These are phyloP conservation scores for Podosphaera fusca DNA, from an alignment of 2,329 filamentous ascomycete species.

Conservation along the genomic window DNA sequence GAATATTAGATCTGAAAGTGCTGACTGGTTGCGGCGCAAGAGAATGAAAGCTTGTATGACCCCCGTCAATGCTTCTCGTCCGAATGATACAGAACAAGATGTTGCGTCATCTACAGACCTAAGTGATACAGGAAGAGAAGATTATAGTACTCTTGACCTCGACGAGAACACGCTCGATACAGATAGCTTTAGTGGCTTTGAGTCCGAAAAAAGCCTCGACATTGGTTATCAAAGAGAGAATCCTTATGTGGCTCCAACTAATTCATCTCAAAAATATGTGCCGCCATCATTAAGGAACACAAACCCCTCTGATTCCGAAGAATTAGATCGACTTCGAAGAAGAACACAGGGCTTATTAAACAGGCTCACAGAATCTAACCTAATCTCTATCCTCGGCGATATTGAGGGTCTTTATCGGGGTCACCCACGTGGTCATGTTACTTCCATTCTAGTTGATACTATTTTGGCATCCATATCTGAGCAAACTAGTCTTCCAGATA, in stretches of 20 bases:
- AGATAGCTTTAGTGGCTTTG: slow-evolving; percentile 18
- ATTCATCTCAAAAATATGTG: slow-evolving; percentile 49
- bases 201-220: slow-evolving; percentile 17
- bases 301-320: slow-evolving; percentile 39
- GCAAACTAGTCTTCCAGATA: slow-evolving; percentile 56
- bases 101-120: background rate
- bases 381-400: slow-evolving; percentile 62
- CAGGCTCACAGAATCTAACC: slow-evolving; percentile 73
- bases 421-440: slow-evolving; percentile 73
- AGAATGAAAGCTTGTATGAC: slow-evolving; percentile 22
- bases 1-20: slow-evolving; percentile 32
- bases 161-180: slow-evolving; percentile 18
- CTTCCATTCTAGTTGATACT: slow-evolving; percentile 53
- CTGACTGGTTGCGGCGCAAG: slow-evolving; percentile 37
- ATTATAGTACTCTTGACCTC: slow-evolving; percentile 7
- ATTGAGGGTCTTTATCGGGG: slow-evolving; percentile 65
- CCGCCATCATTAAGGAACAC: slow-evolving; percentile 60
- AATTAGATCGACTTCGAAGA: slow-evolving; percentile 44
- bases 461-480: slow-evolving; percentile 63
- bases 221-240: slow-evolving; percentile 44
- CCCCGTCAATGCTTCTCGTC: background rate
- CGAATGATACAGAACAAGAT: background rate
- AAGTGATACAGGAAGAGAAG: slow-evolving; percentile 1
- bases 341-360: slow-evolving; percentile 81
- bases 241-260: slow-evolving; percentile 58